Base-by-base conservation (phyloP, 129 eudicot species). In the Heracleum sosnowskyi region DNA sequence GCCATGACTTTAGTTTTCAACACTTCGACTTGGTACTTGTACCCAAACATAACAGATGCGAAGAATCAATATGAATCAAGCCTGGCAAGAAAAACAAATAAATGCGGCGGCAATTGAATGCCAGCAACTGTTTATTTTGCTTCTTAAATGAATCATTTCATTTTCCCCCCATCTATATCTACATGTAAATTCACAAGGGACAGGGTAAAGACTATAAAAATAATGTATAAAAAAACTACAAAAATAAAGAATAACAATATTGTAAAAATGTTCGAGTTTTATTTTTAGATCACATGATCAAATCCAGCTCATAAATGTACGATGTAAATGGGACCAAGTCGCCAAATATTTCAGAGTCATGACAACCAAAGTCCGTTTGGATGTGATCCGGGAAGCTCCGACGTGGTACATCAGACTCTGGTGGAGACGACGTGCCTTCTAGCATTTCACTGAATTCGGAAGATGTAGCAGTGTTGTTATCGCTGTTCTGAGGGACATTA, bases 341-440 rank as follows among this genome's bases (percentile, higher is more conserved):
- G 0, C 86, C 87, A 64, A 92, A 92, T 20, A 86, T 85, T 85
- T 79, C 83, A 4, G 86, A 85, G 12, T 86, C 96, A 70, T 90
- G 87, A 76, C 90, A 81, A 35, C 84, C 93, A 72, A 92, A 92
- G 72, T 80, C 87, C n/a, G 97, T 92, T 77, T 92, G 97, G 41
- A 92, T 92, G 42, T 92, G 90, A 49, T 88, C 97, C 1, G 97
- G 97, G 81, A 92, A 88, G 83, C 90, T 83, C 44, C 96, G 85
- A 34, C 96, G 84, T 0, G 90, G 91, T 35, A 66, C 79, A 49
- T 84, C 89, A 20, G 63, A 24, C 2, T 83, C 86, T 18, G 81
- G 16, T 53, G 84, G 20, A 91, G 75, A 15, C 68, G 83, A 55
- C 79, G 68, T 73, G 73, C 73, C 73, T 68, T 92, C 89, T 9